Evolutionary conservation across 2,329 filamentous ascomycete genomes (phyloP).

Genomic region (Capronia coronata): DNA sequence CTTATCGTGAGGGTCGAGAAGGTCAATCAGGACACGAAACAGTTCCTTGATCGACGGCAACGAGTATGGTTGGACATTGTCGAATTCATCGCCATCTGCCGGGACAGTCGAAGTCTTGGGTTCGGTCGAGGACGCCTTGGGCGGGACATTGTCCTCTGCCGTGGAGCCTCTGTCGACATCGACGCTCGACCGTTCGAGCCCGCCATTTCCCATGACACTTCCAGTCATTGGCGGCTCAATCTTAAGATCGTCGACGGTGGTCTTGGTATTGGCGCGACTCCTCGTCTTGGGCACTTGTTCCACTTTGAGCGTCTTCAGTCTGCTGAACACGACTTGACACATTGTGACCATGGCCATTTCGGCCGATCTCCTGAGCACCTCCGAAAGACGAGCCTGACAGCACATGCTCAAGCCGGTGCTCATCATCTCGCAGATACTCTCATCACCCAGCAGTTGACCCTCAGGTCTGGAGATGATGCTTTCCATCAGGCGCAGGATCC

Average conservation of each 20-base stretch:
- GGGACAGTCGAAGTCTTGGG: slow-evolving; percentile 32
- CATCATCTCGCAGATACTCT: slow-evolving; percentile 99
- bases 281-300: slow-evolving; percentile 52
- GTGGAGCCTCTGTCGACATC: slow-evolving; percentile 17
- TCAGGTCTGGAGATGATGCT: slow-evolving; percentile 93
- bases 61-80: slow-evolving; percentile 76
- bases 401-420: slow-evolving; percentile 95
- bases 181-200: slow-evolving; percentile 17
- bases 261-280: slow-evolving; percentile 25
- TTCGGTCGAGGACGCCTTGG: slow-evolving; percentile 33
- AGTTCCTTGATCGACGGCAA: slow-evolving; percentile 90
- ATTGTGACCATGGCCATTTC: slow-evolving; percentile 96
- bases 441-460: slow-evolving; percentile 88
- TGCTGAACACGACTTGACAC: slow-evolving; percentile 97
- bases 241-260: slow-evolving; percentile 66
- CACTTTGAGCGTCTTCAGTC: slow-evolving; percentile 78
- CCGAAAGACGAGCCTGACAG: slow-evolving; percentile 85
- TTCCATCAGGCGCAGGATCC: slow-evolving; percentile 96
- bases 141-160: slow-evolving; percentile 22
- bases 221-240: slow-evolving; percentile 59
- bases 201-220: slow-evolving; percentile 54
- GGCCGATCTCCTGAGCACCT: slow-evolving; percentile 80
- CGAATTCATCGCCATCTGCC: slow-evolving; percentile 31
- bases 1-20: slow-evolving; percentile 85
- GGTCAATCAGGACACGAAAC: slow-evolving; percentile 86